These are phyloP conservation scores for Jatropha curcas DNA, from an alignment of 345 rosid species.

Conservation along the genomic window DNA sequence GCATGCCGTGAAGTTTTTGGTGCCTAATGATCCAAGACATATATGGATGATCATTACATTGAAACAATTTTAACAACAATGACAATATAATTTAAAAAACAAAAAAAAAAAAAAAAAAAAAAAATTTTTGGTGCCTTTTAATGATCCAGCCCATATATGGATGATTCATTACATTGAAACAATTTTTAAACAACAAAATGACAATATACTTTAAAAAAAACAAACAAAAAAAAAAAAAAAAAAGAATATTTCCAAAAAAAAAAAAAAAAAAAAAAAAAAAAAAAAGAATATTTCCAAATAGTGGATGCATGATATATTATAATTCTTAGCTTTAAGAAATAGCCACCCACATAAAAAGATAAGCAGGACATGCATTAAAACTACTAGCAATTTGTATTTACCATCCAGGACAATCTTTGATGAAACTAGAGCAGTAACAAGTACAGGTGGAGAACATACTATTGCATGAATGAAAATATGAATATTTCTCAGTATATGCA, in stretches of 20 bases:
- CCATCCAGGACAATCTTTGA: background rate
- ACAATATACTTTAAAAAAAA: too few species aligned
- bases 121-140: too few species aligned
- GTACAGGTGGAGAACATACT: background rate
- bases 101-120: background rate
- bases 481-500: background rate
- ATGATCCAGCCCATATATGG: too few species aligned
- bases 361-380: background rate
- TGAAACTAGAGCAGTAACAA: background rate
- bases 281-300: background rate
- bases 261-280: slow-evolving; percentile 1
- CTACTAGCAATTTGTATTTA: background rate
- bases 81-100: too few species aligned
- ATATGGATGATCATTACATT: background rate
- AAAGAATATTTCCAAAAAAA: too few species aligned
- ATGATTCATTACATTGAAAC: too few species aligned
- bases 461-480: background rate
- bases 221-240: too few species aligned
- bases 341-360: background rate
- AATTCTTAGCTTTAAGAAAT: background rate
- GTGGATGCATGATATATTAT: background rate
- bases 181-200: too few species aligned
- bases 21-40: slow-evolving; percentile 44
- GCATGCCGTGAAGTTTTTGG: slow-evolving; percentile 76
- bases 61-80: slow-evolving; percentile 1